Evolutionary conservation across 2,329 filamentous ascomycete genomes (phyloP), one percentile per base, ranked within the genome.

Genomic region (Chalaropsis thielavioides): DNA sequence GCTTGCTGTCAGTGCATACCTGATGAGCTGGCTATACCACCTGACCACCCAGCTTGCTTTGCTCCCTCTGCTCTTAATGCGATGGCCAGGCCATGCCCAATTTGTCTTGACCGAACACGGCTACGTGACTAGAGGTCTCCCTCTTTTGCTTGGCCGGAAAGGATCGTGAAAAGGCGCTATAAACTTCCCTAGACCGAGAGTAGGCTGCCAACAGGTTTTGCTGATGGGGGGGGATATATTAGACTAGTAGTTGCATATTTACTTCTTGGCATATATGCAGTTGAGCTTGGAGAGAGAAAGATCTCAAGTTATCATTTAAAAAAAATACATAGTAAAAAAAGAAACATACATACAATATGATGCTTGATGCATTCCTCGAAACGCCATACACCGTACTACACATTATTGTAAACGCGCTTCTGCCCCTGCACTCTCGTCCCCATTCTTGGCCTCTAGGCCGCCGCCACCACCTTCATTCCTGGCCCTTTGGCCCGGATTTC

Each of bases 381-480:
- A 58, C 54, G 17, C 54, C 54, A n/a, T 38, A 58, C 54, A 58
- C 54, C 54, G 8, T 58, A 31, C 54, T 38, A 58, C 54, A n/a
- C 24, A 58, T 35, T 58, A 58, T 58, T 58, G 19, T 38, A 58
- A 51, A 17, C 24, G 22, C 46, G 35, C 35, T 38, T 8, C 35
- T 10, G 35, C 35, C 1, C 35, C 35, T 8, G 35, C 35, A 8
- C 35, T 8, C 35, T 8, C 35, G 35, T 46, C 43, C 15, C 15
- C 8, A 10, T 46, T 46, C 43, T 46, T 46, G n/a, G n/a, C n/a
- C 43, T 46, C 15, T 46, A n/a, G 43, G 15, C 43, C 15, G 15
- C 19, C 43, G 8, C 8, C 43, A 46, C 1, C 13, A 58, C 35
- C 22, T 35, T 0, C 54, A 58, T 58, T 38, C 54, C 54, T 17